Conservation (phyloP, 2,329 filamentous ascomycete species). For the Fusarium algeriense region DNA sequence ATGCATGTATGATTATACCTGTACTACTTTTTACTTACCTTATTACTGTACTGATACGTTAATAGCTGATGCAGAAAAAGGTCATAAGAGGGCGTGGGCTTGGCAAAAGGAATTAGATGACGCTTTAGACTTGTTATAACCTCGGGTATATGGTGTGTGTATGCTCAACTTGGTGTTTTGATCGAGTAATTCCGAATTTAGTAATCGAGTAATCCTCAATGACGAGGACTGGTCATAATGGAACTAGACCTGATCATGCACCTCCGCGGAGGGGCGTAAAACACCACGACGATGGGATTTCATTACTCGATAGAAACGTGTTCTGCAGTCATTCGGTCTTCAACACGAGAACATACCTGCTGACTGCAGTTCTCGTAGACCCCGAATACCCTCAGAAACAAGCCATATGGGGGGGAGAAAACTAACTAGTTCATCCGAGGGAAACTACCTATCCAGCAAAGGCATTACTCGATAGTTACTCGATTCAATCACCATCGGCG, state of each 20-base stretch:
- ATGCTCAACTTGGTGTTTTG: constrained; percentile 23
- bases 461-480: constrained; percentile 60
- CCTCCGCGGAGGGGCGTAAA: constrained; percentile 13
- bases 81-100: constrained; percentile 9
- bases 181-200: constrained; percentile 29
- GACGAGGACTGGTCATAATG: background rate
- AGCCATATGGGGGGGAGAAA: background rate
- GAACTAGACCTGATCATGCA: constrained; percentile 6
- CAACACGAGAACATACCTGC: constrained; percentile 15
- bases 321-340: constrained; percentile 16
- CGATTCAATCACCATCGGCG: constrained; percentile 56
- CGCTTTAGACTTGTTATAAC: constrained; percentile 16
- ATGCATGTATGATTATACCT: constrained; percentile 44
- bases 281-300: constrained; percentile 1
- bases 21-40: constrained; percentile 19
- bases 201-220: constrained; percentile 18
- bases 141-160: constrained; percentile 3
- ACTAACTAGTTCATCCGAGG: background rate
- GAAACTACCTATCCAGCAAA: background rate
- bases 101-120: background rate
- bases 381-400: constrained; percentile 13
- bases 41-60: constrained; percentile 22
- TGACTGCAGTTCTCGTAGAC: constrained; percentile 9
- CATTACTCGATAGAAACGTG: constrained; percentile 39
- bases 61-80: constrained; percentile 1